These are phyloP conservation scores for Mucor irregularis DNA, from an alignment of 371 early-diverging fungal species.

Conservation along the genomic window DNA sequence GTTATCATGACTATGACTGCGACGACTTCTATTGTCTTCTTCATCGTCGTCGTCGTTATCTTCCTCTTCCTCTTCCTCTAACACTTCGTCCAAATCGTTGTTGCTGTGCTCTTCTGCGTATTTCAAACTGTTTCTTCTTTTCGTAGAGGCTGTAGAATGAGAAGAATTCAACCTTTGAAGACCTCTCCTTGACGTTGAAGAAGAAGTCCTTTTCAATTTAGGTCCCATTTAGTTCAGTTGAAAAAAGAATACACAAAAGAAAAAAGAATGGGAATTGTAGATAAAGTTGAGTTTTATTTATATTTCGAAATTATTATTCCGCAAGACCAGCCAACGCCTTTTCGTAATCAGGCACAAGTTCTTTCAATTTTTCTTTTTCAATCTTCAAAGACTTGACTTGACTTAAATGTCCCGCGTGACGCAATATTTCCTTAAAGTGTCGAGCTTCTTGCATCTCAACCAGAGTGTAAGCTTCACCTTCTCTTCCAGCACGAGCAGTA, in stretches of 20 bases:
- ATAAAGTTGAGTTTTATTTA: neutral
- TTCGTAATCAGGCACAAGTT: slow-evolving; percentile 28
- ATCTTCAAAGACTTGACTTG: slow-evolving; percentile 54
- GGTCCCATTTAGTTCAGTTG: neutral
- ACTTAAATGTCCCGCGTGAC: slow-evolving; percentile 65
- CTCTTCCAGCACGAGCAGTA: slow-evolving; percentile 95
- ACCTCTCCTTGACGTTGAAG: slow-evolving; percentile 1
- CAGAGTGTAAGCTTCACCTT: slow-evolving; percentile 86
- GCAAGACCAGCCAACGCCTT: slow-evolving; percentile 24
- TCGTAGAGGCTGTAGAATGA: neutral
- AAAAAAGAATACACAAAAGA: neutral
- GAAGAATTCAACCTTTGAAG: neutral
- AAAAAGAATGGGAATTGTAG: neutral
- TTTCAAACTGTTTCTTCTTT: neutral
- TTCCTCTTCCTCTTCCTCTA: too few relatives aligned
- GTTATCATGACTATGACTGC: neutral
- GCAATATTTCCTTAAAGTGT: slow-evolving; percentile 77
- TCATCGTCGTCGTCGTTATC: slow-evolving; percentile 5
- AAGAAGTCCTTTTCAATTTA: slow-evolving; percentile 7
- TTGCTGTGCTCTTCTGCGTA: slow-evolving; percentile 10
- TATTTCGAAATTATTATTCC: slow-evolving; percentile 2
- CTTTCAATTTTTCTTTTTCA: slow-evolving; percentile 32
- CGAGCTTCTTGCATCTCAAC: slow-evolving; percentile 80
- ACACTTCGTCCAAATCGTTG: neutral
- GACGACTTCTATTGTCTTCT: slow-evolving; percentile 5